Evolutionary conservation across 2,329 filamentous ascomycete genomes (phyloP), one percentile per base, ranked within the genome.

Genomic region (Meredithiella fracta): DNA sequence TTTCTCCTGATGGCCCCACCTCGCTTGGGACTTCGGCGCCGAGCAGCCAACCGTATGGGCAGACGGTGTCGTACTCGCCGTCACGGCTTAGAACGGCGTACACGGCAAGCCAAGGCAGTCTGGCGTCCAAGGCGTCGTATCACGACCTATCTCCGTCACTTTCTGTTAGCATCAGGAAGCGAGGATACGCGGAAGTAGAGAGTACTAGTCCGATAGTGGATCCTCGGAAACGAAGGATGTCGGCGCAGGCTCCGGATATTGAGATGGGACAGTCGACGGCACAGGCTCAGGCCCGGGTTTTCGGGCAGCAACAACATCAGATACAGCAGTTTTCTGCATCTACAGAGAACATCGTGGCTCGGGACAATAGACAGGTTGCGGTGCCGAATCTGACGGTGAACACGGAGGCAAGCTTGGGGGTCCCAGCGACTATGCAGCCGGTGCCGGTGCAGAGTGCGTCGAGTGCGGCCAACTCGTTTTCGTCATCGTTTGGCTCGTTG

Each of bases 101-200:
- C n/a, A 49, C 29, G 14, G 37, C 34, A 29, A 8, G 17, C 34
- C 29, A 23, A 14, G 50, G 17, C 22, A 51, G 25, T 29, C 47
- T 25, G 8, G 29, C 11, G 17, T 22, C 14, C n/a, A n/a, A 23
- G 25, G 20, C 44, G 25, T 22, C 29, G 17, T 52, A 58, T 47
- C 52, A 55, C 29, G 56, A 58, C 7, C 38, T 55, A 2, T 58
- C 56, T 20, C 56, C 56, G 1, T 55, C 56, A 6, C 29, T 58
- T 8, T 55, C 53, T 7, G 53, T 50, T n/a, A 37, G 56, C 14
- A 44, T 63, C 31, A 61, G 60, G 56, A 62, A 60, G 56, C 61
- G 61, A 23, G 59, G 59, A 56, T 62, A 58, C 34, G 38, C 56
- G 11, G 51, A 54, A 53, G 47, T 51, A 17, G 26, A 25, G 23